These are phyloP conservation scores for Cladophialophora exuberans DNA, from an alignment of 2,329 filamentous ascomycete genomes.

Conservation along the genomic window DNA sequence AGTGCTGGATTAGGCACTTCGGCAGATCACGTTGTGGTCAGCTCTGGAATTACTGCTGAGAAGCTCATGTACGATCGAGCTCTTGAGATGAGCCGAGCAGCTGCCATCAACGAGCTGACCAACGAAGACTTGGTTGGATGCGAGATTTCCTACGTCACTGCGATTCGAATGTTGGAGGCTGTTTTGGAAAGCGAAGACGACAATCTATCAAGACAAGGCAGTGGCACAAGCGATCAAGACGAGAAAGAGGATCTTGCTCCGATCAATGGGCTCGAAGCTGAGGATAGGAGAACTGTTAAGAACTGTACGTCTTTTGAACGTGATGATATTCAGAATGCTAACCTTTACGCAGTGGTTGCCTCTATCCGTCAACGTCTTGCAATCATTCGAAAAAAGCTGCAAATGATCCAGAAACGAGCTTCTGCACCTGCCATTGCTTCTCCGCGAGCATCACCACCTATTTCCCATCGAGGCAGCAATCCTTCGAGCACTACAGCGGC, in stretches of 20 bases:
- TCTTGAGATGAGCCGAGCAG: constrained; percentile 91
- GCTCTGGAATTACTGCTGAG: constrained; percentile 87
- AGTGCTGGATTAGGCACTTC: constrained; percentile 65
- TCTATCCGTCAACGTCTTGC: constrained; percentile 53
- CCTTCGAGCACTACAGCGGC: constrained; percentile 14
- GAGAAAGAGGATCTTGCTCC: constrained; percentile 41
- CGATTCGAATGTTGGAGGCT: constrained; percentile 92
- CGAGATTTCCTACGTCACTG: constrained; percentile 90
- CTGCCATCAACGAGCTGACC: constrained; percentile 93
- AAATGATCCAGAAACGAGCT: constrained; percentile 50
- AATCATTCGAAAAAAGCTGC: constrained; percentile 54
- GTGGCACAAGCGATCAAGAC: constrained; percentile 32
- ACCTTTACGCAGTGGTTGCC: constrained; percentile 46
- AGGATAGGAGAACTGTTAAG: constrained; percentile 53
- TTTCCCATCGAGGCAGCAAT: constrained; percentile 27
- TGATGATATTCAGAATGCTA: constrained; percentile 23
- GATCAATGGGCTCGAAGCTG: constrained; percentile 49
- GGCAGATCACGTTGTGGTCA: constrained; percentile 79
- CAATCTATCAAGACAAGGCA: constrained; percentile 37
- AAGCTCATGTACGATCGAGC: constrained; percentile 98
- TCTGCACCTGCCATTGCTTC: constrained; percentile 43
- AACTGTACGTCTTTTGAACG: constrained; percentile 48
- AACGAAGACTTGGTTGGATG: constrained; percentile 86
- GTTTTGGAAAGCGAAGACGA: constrained; percentile 81
- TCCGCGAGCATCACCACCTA: constrained; percentile 31